phyloP scores from a whole-genome alignment of 1,139 yeast species.

The Diutina catenulata region DNA sequence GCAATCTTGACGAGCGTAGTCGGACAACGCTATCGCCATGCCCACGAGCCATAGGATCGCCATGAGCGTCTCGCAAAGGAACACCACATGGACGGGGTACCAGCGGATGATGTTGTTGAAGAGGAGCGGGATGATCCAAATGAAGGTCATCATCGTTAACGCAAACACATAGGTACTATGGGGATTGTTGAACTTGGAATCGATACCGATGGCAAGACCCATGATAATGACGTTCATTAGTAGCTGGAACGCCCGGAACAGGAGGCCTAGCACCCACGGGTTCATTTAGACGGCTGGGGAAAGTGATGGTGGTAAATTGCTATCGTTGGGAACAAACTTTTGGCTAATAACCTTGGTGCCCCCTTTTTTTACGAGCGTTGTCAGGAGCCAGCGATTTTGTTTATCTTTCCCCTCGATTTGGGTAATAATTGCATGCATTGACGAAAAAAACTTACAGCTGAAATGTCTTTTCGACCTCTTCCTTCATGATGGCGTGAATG shows the following conservation, averaged over 20 bases:
- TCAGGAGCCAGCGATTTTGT: no score
- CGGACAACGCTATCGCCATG: not conserved
- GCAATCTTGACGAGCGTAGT: not conserved
- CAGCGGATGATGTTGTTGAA: not conserved
- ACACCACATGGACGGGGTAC: slow-evolving; percentile 2
- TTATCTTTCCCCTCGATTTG: no score
- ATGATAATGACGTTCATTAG: slow-evolving; percentile 1
- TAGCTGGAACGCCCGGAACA: not conserved
- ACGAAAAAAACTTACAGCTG: no score
- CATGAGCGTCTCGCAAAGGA: slow-evolving; percentile 1
- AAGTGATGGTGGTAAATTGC: no score
- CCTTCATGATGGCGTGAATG: slow-evolving; percentile 31
- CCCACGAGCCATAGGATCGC: not conserved
- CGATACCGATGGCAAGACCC: slow-evolving; percentile 3
- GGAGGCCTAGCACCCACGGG: not conserved
- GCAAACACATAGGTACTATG: slow-evolving; percentile 1
- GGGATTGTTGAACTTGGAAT: not conserved
- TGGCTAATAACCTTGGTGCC: no score
- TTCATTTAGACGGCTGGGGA: no score
- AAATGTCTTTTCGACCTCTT: slow-evolving; percentile 9
- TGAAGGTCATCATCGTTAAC: slow-evolving; percentile 2
- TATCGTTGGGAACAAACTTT: no score
- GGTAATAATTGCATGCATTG: no score
- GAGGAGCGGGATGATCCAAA: slow-evolving; percentile 3
- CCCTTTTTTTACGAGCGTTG: no score